These are phyloP conservation scores for Aethionema arabicum DNA, from an alignment of 345 rosid genomes.

Conservation along the genomic window DNA sequence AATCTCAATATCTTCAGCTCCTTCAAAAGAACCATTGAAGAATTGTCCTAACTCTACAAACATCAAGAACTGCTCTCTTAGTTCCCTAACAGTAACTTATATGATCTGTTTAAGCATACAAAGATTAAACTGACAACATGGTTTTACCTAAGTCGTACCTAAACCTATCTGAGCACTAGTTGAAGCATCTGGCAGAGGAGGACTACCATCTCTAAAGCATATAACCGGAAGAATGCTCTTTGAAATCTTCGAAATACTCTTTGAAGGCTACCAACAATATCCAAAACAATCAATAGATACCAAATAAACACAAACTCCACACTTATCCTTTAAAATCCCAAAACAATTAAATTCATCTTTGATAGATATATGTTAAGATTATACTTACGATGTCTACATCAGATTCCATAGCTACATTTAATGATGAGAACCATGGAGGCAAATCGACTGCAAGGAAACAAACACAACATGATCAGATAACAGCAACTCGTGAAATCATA, in stretches of 20 bases:
- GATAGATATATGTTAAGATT: neutral
- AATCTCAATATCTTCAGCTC: slow-evolving; percentile 52
- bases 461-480: slow-evolving; percentile 30
- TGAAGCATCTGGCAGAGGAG: slow-evolving; percentile 79
- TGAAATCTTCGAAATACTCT: slow-evolving; percentile 47
- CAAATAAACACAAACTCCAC: neutral
- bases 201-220: slow-evolving; percentile 95
- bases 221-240: slow-evolving; percentile 62
- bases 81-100: slow-evolving; percentile 13
- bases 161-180: slow-evolving; percentile 46
- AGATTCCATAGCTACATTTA: slow-evolving; percentile 67
- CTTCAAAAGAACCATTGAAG: slow-evolving; percentile 57
- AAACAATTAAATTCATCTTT: neutral
- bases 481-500: slow-evolving; percentile 19
- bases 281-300: neutral
- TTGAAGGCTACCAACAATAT: slow-evolving; percentile 42
- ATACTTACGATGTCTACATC: slow-evolving; percentile 83
- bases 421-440: slow-evolving; percentile 88
- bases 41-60: slow-evolving; percentile 43
- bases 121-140: slow-evolving; percentile 6
- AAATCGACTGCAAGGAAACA: slow-evolving; percentile 64
- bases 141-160: slow-evolving; percentile 48
- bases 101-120: slow-evolving; percentile 7
- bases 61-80: slow-evolving; percentile 21
- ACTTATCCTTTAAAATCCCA: neutral